These are phyloP conservation scores for Exophiala viscosa DNA, from an alignment of 2,329 filamentous ascomycete genomes.

Conservation along the genomic window DNA sequence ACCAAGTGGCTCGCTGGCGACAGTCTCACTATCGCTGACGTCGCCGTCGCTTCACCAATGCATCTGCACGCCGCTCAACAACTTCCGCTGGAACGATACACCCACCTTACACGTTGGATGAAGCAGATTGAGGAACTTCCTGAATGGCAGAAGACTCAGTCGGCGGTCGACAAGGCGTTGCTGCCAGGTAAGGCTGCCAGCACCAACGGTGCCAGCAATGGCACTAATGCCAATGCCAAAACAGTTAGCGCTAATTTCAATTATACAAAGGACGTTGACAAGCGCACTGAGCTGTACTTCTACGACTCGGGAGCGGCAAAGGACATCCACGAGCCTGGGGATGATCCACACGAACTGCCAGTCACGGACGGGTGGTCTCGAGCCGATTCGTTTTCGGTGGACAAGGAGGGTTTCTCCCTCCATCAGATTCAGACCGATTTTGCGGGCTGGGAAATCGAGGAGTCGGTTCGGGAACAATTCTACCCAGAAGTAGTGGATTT, in stretches of 20 bases:
- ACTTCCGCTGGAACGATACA: constrained; percentile 39
- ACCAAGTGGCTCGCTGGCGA: constrained; percentile 38
- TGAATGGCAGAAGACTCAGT: constrained; percentile 39
- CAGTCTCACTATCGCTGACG: constrained; percentile 40
- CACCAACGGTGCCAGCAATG: constrained; percentile 9
- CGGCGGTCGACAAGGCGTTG: constrained; percentile 37
- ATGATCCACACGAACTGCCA: constrained; percentile 36
- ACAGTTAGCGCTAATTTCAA: constrained; percentile 45
- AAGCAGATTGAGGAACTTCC: constrained; percentile 37
- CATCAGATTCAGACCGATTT: constrained; percentile 40
- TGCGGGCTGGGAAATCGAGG: constrained; percentile 38
- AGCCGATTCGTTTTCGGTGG: constrained; percentile 43
- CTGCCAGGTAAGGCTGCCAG: constrained; percentile 30
- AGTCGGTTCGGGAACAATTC: constrained; percentile 38
- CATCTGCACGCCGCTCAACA: constrained; percentile 36
- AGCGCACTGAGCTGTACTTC: constrained; percentile 37
- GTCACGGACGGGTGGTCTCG: constrained; percentile 43
- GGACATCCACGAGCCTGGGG: constrained; percentile 42
- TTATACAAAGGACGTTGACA: constrained; percentile 46
- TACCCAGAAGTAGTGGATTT: constrained; percentile 48
- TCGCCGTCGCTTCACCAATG: constrained; percentile 40
- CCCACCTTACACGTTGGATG: constrained; percentile 39
- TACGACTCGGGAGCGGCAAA: constrained; percentile 36
- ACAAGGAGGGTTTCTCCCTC: constrained; percentile 46
- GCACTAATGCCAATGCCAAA: constrained; percentile 17